Evolutionary conservation across 768 basidiomycete genomes (phyloP).

Genomic region (Naganishia friedmannii): DNA sequence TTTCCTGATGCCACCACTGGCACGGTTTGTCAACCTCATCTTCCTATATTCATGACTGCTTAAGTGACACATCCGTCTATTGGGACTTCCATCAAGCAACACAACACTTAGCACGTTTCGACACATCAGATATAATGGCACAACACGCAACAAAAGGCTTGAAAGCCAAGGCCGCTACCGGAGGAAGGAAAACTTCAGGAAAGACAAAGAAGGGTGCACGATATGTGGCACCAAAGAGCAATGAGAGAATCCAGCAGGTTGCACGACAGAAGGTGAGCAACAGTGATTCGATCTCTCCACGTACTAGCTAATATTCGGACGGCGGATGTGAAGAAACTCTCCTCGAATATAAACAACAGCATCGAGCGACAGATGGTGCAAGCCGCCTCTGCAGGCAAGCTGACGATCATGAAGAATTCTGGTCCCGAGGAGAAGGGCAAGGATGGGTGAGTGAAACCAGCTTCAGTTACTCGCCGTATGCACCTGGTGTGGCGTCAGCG

Average conservation of each 20-base stretch:
- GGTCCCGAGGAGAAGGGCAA: slow-evolving; percentile 1
- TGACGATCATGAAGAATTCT: slow-evolving; percentile 70
- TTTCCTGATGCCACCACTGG: background rate
- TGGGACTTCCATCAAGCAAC: background rate
- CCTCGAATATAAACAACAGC: slow-evolving; percentile 84
- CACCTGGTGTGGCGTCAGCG: background rate
- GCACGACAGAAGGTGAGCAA: slow-evolving; percentile 24
- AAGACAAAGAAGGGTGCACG: slow-evolving; percentile 27
- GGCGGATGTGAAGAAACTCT: slow-evolving; percentile 62
- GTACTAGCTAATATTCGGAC: background rate
- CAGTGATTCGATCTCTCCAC: background rate
- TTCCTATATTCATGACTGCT: background rate
- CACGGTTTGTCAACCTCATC: background rate
- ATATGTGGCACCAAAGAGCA: slow-evolving; percentile 17
- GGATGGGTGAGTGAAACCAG: slow-evolving; percentile 1
- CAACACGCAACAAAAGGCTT: slow-evolving; percentile 26
- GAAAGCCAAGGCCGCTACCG: slow-evolving; percentile 27
- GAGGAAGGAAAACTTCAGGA: slow-evolving; percentile 26
- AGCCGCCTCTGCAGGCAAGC: slow-evolving; percentile 81
- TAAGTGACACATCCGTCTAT: background rate
- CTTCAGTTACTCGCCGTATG: background rate
- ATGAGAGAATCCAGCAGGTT: slow-evolving; percentile 17
- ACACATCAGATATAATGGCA: slow-evolving; percentile 5
- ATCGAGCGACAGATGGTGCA: slow-evolving; percentile 88
- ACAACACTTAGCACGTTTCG: background rate